phyloP scores from a whole-genome alignment of 805 yeast species.

The Saturnispora hagleri region DNA sequence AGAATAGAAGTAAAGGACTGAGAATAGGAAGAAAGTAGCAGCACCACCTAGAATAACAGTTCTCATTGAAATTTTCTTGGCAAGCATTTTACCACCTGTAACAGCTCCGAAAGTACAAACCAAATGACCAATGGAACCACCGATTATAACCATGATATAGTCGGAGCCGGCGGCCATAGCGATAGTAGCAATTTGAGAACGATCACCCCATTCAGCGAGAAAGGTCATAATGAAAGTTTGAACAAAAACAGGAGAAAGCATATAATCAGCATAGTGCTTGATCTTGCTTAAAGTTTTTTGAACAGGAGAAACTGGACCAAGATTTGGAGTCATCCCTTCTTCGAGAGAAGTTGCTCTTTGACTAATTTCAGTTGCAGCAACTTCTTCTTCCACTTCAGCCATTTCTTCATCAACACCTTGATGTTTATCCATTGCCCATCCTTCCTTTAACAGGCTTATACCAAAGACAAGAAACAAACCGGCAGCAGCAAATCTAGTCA shows the following conservation, averaged over 20 bases:
- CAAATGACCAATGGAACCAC: conserved; percentile 86
- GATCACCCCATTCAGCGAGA: conserved; percentile 98
- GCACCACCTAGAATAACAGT: conserved; percentile 91
- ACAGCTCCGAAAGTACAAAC: conserved; percentile 88
- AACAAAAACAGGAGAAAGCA: conserved; percentile 84
- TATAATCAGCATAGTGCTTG: conserved; percentile 46
- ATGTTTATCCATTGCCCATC: conserved; percentile 67
- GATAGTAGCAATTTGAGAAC: conserved; percentile 95
- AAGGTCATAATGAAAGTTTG: conserved; percentile 95
- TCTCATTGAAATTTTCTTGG: conserved; percentile 83
- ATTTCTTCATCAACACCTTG: conserved; percentile 90
- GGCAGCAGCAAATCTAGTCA: conserved; percentile 78
- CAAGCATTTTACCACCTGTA: conserved; percentile 83
- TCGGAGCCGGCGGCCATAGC: conserved; percentile 98
- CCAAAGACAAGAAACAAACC: conserved; percentile 78
- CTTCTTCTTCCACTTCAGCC: conserved; percentile 94
- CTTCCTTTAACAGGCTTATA: conserved; percentile 65
- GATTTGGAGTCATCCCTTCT: conserved; percentile 28
- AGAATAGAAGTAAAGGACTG: conserved; percentile 69
- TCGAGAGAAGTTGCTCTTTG: conserved; percentile 48
- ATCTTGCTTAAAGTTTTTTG: conserved; percentile 28
- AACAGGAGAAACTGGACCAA: not conserved
- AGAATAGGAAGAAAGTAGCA: conserved; percentile 72
- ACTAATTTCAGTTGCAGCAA: conserved; percentile 54
- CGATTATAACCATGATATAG: conserved; percentile 80